Conservation (phyloP, 805 yeast genomes). For the Zygosaccharomyces gambellarensis region DNA sequence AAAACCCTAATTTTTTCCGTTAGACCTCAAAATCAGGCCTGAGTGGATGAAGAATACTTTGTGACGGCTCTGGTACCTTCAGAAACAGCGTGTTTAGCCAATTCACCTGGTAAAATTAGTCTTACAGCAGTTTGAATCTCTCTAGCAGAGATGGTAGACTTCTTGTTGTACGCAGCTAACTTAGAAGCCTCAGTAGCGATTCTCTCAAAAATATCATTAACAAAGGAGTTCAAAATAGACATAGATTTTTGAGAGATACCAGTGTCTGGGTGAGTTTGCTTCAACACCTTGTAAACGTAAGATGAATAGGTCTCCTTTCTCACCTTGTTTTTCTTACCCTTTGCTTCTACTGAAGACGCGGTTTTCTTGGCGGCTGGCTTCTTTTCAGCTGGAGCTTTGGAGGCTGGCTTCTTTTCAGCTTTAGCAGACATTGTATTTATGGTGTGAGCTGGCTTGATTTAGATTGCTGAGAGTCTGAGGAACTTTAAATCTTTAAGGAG, state of each 20-base stretch:
- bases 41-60: constrained; percentile 74
- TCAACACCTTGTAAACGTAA: constrained; percentile 95
- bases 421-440: constrained; percentile 16
- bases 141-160: constrained; percentile 95
- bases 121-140: constrained; percentile 98
- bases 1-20: neutral
- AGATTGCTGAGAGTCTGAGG: too few species aligned
- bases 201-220: constrained; percentile 97
- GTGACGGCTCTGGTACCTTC: constrained; percentile 99
- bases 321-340: constrained; percentile 89
- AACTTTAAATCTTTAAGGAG: neutral
- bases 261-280: constrained; percentile 99
- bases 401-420: constrained; percentile 51
- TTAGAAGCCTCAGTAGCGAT: constrained; percentile 97
- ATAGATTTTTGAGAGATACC: constrained; percentile 99
- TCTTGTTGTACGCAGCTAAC: constrained; percentile 98
- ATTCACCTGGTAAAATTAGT: constrained; percentile 96
- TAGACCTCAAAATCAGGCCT: constrained; percentile 31
- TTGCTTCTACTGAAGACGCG: constrained; percentile 67
- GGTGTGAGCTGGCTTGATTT: neutral
- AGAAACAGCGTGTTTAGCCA: constrained; percentile 96
- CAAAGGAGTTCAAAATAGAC: constrained; percentile 98
- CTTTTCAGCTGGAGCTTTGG: constrained; percentile 96
- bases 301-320: constrained; percentile 98
- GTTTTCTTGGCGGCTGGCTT: constrained; percentile 92